Evolutionary conservation across 2,329 filamentous ascomycete species (phyloP), one percentile per base, ranked within the genome.

Genomic region (Hypoxylon sp.): DNA sequence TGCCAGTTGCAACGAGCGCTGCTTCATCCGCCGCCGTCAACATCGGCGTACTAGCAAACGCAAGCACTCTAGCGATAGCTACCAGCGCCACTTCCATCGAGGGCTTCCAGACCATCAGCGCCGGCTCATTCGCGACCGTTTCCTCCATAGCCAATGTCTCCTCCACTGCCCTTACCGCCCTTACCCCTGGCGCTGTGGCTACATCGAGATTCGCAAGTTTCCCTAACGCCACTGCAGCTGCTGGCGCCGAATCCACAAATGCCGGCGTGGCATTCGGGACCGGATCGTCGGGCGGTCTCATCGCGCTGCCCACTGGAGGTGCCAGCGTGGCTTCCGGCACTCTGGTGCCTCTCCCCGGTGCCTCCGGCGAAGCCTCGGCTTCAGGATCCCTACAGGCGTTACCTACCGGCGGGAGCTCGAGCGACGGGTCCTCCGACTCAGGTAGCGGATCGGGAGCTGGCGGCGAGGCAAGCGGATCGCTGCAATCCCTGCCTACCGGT

Each of bases 51-150:
- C 25, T 62, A 14, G 57, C 34, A 19, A 67, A 53, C 56, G 50
- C 60, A n/a, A 67, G 63, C 49, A 48, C 50, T 2, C 1, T 43
- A 10, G 63, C 38, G 6, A n/a, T 49, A 36, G 36, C 51, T 13
- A 19, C 51, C 13, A 63, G 56, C 46, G 48, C 64, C 1, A 34
- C 65, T 17, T 61, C 61, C 6, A 41, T 69, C 34, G 63, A 65
- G 13, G 62, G 65, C 14, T 68, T 73, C 65, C 61, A 69, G 50
- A 73, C 68, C 1, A 69, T 73, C 23, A 34, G 30, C n/a, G 38
- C 60, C 13, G 38, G 11, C 2, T 36, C 21, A 21, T 30, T 43
- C 2, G 58, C 60, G 1, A 51, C 41, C 1, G 41, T 46, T 13
- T 57, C 52, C 2, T 41, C 43, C 5, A n/a, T 64, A 25, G 53